These are phyloP conservation scores for Phialophora expanda DNA, from an alignment of 2,329 filamentous ascomycete species.

Conservation along the genomic window DNA sequence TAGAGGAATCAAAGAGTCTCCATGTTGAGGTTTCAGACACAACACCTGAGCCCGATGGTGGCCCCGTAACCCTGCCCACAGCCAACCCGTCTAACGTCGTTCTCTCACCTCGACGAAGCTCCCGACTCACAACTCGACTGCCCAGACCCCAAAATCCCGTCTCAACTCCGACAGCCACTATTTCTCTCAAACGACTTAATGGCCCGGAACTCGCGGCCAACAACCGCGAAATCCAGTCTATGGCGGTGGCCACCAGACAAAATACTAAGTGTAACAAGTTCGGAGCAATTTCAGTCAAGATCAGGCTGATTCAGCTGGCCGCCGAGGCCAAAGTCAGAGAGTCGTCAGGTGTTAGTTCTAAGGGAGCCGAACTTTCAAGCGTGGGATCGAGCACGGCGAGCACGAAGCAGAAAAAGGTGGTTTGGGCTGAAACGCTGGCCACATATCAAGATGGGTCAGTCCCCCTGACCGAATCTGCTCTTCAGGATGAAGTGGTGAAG, in stretches of 20 bases:
- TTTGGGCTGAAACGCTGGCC: constrained; percentile 16
- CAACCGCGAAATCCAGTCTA: constrained; percentile 49
- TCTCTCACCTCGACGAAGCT: constrained; percentile 45
- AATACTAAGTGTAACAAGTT: constrained; percentile 53
- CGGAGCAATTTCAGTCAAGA: constrained; percentile 39
- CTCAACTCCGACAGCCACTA: constrained; percentile 44
- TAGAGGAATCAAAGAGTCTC: constrained; percentile 1
- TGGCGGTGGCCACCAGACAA: constrained; percentile 49
- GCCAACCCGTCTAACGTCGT: constrained; percentile 19
- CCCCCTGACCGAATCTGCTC: not conserved
- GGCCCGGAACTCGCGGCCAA: constrained; percentile 54
- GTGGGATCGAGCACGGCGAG: constrained; percentile 1
- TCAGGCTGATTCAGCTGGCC: constrained; percentile 34
- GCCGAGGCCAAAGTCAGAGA: constrained; percentile 31
- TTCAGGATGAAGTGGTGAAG: not conserved
- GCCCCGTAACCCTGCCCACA: constrained; percentile 10
- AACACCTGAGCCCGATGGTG: not conserved
- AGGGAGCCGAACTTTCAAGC: no score
- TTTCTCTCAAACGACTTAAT: constrained; percentile 51
- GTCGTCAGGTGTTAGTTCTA: not conserved
- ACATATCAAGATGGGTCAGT: constrained; percentile 11
- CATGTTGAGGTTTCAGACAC: not conserved
- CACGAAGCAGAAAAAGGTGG: constrained; percentile 8
- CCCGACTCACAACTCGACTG: constrained; percentile 40
- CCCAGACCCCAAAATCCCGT: constrained; percentile 39